Conservation (phyloP, 495 filamentous ascomycete genomes). For the Trichocladium uniseriatum region DNA sequence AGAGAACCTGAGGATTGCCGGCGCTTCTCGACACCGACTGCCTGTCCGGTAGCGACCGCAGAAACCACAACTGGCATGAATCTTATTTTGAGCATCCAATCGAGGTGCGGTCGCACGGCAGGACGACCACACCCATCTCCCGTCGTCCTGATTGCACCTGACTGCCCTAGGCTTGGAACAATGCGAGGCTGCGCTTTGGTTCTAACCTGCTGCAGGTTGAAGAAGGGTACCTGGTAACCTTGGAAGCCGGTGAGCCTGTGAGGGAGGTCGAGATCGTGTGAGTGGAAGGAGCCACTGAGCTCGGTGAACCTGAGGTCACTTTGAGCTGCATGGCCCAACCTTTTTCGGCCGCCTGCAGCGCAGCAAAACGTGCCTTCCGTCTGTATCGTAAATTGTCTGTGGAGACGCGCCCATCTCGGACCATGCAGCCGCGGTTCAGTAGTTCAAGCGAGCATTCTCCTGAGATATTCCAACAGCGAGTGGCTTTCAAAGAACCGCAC, state of each 20-base stretch:
- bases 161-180: constrained; percentile 11
- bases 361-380: constrained; percentile 14
- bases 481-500: too few relatives aligned
- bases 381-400: constrained; percentile 19
- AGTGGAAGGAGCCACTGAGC: constrained; percentile 9
- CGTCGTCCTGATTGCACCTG: too few relatives aligned
- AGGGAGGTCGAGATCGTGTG: constrained; percentile 10
- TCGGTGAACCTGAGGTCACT: constrained; percentile 16
- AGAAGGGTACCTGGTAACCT: not conserved
- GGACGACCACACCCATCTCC: too few relatives aligned
- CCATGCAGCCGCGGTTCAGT: constrained; percentile 12
- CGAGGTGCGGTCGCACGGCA: constrained; percentile 17
- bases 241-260: constrained; percentile 15
- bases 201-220: not conserved
- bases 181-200: not conserved
- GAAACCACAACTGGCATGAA: too few relatives aligned
- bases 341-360: constrained; percentile 25
- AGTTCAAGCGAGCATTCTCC: too few relatives aligned
- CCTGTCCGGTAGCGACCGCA: too few relatives aligned
- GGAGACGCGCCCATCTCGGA: constrained; percentile 8
- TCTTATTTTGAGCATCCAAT: too few relatives aligned
- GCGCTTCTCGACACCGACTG: too few relatives aligned
- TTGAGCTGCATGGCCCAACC: constrained; percentile 17
- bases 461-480: not conserved
- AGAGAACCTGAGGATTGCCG: too few relatives aligned